These are phyloP conservation scores for Phaeosphaeria sp. DNA, from an alignment of 2,329 filamentous ascomycete genomes.

Conservation along the genomic window DNA sequence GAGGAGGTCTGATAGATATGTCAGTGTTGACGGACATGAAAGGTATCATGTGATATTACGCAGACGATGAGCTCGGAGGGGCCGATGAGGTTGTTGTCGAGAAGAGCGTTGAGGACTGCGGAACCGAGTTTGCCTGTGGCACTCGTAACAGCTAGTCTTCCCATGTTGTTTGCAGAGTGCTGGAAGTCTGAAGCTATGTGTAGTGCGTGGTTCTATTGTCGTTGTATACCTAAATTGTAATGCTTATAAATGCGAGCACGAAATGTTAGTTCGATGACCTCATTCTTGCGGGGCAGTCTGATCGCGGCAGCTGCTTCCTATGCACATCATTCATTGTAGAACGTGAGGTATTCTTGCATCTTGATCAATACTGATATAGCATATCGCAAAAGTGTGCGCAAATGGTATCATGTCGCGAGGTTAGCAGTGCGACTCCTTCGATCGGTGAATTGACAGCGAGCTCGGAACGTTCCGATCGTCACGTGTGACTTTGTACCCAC, in stretches of 20 bases:
- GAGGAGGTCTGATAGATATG: constrained; percentile 25
- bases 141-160: constrained; percentile 50
- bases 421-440: neutral
- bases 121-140: constrained; percentile 56
- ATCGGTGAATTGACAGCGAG: no score
- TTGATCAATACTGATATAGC: neutral
- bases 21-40: neutral
- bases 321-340: no score
- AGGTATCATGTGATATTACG: constrained; percentile 22
- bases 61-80: constrained; percentile 48
- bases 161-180: neutral
- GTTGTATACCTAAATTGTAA: neutral
- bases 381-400: neutral
- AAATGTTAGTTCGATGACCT: constrained; percentile 5
- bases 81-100: constrained; percentile 50
- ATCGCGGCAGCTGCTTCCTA: neutral
- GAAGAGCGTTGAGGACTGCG: constrained; percentile 51
- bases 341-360: no score
- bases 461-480: neutral
- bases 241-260: neutral
- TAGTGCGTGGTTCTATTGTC: neutral
- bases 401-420: neutral
- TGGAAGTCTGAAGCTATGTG: neutral
- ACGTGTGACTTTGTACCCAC: neutral
- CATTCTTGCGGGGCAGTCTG: neutral